A percentile compares a stretch with the other conserved stretches of the same genome.
Evolutionary conservation across 2,329 filamentous ascomycete species (phyloP).

Genomic region (Diaporthe citrichinensis): DNA sequence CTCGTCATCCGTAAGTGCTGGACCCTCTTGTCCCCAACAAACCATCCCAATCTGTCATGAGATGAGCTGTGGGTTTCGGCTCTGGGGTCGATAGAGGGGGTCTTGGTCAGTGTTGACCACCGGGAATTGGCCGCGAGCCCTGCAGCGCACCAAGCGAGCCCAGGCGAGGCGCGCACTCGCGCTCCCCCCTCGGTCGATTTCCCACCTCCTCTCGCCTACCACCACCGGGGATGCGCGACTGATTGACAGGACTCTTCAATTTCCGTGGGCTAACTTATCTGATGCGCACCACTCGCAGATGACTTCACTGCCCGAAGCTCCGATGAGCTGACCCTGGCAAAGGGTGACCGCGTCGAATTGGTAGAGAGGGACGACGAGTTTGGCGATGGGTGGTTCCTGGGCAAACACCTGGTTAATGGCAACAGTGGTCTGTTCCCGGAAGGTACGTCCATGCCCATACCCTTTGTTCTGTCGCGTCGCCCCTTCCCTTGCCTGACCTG

Average conservation of each 20-base stretch:
- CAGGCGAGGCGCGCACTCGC: slow-evolving; percentile 24
- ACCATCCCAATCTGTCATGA: slow-evolving; percentile 38
- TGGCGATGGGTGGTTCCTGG: slow-evolving; percentile 88
- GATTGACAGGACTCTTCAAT: slow-evolving; percentile 36
- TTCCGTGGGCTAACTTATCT: slow-evolving; percentile 37
- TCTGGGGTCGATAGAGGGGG: slow-evolving; percentile 27
- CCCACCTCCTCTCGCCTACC: slow-evolving; percentile 19
- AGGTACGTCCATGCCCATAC: slow-evolving; percentile 66
- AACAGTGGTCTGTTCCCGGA: slow-evolving; percentile 87
- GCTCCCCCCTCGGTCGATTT: slow-evolving; percentile 20
- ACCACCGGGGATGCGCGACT: slow-evolving; percentile 22
- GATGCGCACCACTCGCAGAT: slow-evolving; percentile 66
- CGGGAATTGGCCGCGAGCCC: slow-evolving; percentile 37
- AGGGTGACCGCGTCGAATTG: slow-evolving; percentile 87
- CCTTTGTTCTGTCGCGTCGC: slow-evolving; percentile 18
- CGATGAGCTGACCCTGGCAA: slow-evolving; percentile 90
- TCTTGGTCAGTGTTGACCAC: slow-evolving; percentile 31
- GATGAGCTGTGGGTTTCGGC: slow-evolving; percentile 43
- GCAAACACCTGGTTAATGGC: slow-evolving; percentile 79
- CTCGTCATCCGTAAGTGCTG: slow-evolving; percentile 78
- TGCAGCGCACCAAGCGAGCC: slow-evolving; percentile 15
- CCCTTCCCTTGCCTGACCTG: slow-evolving; percentile 14
- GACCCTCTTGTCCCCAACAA: slow-evolving; percentile 22
- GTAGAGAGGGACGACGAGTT: slow-evolving; percentile 91
- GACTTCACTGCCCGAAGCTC: slow-evolving; percentile 93